A percentile compares a stretch with the other conserved stretches of the same genome.
Evolutionary conservation across 495 filamentous ascomycete genomes (phyloP).

Genomic region (Daldinia bambusicola): DNA sequence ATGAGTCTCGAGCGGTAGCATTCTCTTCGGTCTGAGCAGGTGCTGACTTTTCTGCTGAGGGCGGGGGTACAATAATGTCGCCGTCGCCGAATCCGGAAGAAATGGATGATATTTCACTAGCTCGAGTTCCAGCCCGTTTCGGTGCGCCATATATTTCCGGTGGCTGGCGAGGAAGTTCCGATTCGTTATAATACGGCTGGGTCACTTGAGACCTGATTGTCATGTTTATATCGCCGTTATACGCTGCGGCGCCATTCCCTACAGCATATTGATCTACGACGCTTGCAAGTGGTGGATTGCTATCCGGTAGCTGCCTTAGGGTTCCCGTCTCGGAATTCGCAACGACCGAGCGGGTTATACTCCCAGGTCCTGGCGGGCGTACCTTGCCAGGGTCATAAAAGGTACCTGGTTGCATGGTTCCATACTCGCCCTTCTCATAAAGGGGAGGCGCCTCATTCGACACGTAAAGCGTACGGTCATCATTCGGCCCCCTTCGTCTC

Average conservation of each 20-base stretch:
- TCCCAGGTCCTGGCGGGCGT: slow-evolving; percentile 21
- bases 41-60: slow-evolving; percentile 25
- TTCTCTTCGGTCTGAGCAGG: slow-evolving; percentile 13
- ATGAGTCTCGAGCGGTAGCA: slow-evolving; percentile 51
- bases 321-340: slow-evolving; percentile 30
- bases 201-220: slow-evolving; percentile 48
- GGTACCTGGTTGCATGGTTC: slow-evolving; percentile 30
- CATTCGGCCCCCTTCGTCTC: slow-evolving; percentile 9
- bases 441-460: slow-evolving; percentile 48
- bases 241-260: slow-evolving; percentile 8
- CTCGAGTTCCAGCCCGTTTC: slow-evolving; percentile 46
- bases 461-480: slow-evolving; percentile 24
- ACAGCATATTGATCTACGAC: slow-evolving; percentile 21
- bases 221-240: slow-evolving; percentile 34
- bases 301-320: slow-evolving; percentile 13
- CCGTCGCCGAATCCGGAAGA: slow-evolving; percentile 66
- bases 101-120: slow-evolving; percentile 60
- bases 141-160: slow-evolving; percentile 49
- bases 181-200: slow-evolving; percentile 51
- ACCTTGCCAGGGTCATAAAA: slow-evolving; percentile 49
- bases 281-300: slow-evolving; percentile 15
- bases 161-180: slow-evolving; percentile 51
- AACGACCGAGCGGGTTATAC: slow-evolving; percentile 18
- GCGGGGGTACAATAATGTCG: slow-evolving; percentile 55
- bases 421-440: slow-evolving; percentile 50